Percentiles rank a stretch among this genome's conserved stretches.
phyloP scores from a whole-genome alignment of 2,329 filamentous ascomycete genomes.

The Sclerotinia subarctica region DNA sequence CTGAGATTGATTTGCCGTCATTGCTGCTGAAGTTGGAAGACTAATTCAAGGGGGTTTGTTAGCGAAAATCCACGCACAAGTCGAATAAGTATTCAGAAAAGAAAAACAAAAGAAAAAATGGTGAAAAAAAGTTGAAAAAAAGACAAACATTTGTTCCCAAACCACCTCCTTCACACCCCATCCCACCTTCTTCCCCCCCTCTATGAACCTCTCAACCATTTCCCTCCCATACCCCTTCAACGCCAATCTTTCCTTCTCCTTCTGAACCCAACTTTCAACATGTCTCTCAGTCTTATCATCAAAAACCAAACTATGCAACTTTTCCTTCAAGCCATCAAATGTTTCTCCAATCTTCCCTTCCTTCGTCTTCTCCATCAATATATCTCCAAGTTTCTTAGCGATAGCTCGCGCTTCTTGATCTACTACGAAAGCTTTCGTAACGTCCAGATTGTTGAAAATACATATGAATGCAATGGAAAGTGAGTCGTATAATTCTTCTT shows the following conservation, averaged over 20 bases:
- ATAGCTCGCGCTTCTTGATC: slow-evolving; percentile 56
- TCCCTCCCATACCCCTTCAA: slow-evolving; percentile 63
- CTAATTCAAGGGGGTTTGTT: slow-evolving; percentile 16
- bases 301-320: not conserved
- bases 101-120: not conserved
- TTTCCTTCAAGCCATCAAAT: slow-evolving; percentile 1
- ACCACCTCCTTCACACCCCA: slow-evolving; percentile 63
- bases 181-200: slow-evolving; percentile 46
- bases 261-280: slow-evolving; percentile 42
- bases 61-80: not conserved
- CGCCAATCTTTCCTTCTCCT: slow-evolving; percentile 45
- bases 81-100: too few relatives aligned
- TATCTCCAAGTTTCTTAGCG: slow-evolving; percentile 55
- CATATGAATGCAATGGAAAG: slow-evolving; percentile 62
- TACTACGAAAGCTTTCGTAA: slow-evolving; percentile 56
- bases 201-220: slow-evolving; percentile 62
- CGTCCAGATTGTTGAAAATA: slow-evolving; percentile 62
- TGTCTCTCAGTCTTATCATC: slow-evolving; percentile 31
- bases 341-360: slow-evolving; percentile 45
- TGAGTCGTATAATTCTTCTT: slow-evolving; percentile 33
- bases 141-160: slow-evolving; percentile 34
- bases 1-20: slow-evolving; percentile 69
- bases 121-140: not conserved
- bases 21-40: slow-evolving; percentile 58
- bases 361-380: slow-evolving; percentile 65